These are phyloP conservation scores for Prunus padus DNA, from an alignment of 306 rosid species.

Conservation along the genomic window DNA sequence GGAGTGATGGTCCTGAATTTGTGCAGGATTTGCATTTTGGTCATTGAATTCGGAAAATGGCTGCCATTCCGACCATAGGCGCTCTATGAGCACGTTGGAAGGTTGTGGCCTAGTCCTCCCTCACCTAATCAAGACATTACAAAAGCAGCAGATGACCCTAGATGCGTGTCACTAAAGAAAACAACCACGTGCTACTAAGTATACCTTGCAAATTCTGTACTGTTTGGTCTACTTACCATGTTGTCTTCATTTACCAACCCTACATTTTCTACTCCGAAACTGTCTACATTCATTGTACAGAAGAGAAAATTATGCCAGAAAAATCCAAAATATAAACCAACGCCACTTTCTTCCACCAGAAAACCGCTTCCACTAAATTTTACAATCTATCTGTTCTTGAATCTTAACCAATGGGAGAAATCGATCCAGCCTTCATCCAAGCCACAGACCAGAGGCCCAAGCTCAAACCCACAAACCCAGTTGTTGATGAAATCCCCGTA, in stretches of 20 bases:
- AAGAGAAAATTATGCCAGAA: neutral
- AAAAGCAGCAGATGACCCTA: too few relatives aligned
- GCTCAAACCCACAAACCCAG: conserved; percentile 15
- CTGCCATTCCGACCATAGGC: neutral
- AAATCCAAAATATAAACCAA: neutral
- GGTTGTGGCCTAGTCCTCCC: too few relatives aligned
- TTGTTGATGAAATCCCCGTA: conserved; percentile 44
- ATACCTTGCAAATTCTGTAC: neutral
- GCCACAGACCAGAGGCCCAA: conserved; percentile 49
- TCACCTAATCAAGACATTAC: too few relatives aligned
- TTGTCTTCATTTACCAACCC: neutral
- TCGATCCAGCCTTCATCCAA: conserved; percentile 58
- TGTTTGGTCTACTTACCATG: neutral
- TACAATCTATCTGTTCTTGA: neutral
- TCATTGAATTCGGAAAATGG: too few relatives aligned
- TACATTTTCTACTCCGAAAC: neutral
- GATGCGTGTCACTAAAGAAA: too few relatives aligned
- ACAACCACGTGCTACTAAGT: too few relatives aligned
- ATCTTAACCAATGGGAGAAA: conserved; percentile 49
- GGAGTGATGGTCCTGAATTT: too few relatives aligned
- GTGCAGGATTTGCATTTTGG: too few relatives aligned
- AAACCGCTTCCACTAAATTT: neutral
- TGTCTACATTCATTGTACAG: conserved; percentile 19
- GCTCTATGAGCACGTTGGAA: neutral
- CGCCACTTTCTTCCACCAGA: neutral